These are phyloP conservation scores for Tricholoma hemisulphureum DNA, from an alignment of 768 basidiomycete genomes.

Conservation along the genomic window DNA sequence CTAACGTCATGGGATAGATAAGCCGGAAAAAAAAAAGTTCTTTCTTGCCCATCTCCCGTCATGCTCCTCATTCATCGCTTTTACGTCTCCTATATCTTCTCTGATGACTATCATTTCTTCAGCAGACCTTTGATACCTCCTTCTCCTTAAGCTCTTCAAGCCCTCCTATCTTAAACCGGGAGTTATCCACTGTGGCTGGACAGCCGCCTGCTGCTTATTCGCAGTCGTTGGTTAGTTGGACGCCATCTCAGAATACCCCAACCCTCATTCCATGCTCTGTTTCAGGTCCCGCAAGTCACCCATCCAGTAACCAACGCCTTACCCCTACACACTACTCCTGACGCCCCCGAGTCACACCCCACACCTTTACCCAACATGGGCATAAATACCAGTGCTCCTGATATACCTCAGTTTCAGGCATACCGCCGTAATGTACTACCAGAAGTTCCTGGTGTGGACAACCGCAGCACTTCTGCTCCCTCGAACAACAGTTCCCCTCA, in stretches of 20 bases:
- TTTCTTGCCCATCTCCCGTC: neutral
- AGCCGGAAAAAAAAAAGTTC: neutral
- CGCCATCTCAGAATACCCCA: constrained; percentile 5
- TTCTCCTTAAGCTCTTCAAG: constrained; percentile 9
- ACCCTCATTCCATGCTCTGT: neutral
- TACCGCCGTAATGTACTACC: constrained; percentile 1
- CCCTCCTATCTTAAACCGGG: constrained; percentile 14
- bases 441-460: constrained; percentile 1
- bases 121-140: constrained; percentile 8
- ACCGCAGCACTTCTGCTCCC: constrained; percentile 2
- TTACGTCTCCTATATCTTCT: constrained; percentile 11
- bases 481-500: neutral
- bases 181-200: constrained; percentile 7
- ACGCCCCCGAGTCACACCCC: neutral
- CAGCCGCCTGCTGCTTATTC: constrained; percentile 2
- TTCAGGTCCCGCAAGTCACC: constrained; percentile 3
- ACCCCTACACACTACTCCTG: neutral
- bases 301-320: neutral
- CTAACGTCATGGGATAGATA: constrained; percentile 12
- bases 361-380: constrained; percentile 9
- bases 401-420: constrained; percentile 1
- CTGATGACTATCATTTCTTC: constrained; percentile 1
- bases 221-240: constrained; percentile 9
- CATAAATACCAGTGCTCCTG: constrained; percentile 6
- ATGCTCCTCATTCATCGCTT: constrained; percentile 7